Base-by-base conservation (phyloP, 2,329 filamentous ascomycete genomes). In the Beauveria pseudobassiana region DNA sequence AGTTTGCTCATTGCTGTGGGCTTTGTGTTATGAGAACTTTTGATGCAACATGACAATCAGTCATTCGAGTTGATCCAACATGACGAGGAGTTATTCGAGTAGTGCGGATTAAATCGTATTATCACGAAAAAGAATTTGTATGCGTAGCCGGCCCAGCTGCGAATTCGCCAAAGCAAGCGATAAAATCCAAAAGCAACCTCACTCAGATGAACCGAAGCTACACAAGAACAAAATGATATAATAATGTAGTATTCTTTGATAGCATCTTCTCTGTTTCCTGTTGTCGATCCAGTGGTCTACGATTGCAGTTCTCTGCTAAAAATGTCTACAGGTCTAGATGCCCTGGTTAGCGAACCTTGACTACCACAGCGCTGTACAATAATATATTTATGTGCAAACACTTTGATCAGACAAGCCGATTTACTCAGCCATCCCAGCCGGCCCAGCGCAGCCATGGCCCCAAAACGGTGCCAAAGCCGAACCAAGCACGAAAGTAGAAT, bases 371-470 rank as follows among this genome's bases (percentile, higher is more conserved):
- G 46, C 24, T 43, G 40, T 45, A 26, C 52, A 51, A 52, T 14
- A 28, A 48, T 24, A 2, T 0, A 57, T 24, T 4, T 1, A 57
- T 62, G 46, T 34, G 48, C 60, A 40, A 58, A 46, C 40, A 46
- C 59, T 45, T 42, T 42, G 74, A 73, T 85, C 83, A 88, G 86
- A 84, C 77, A 83, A 87, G 84, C 86, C 83, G 75, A 69, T 83
- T 82, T 87, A 88, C 81, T 88, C 86, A 88, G 80, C 81, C 84
- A 81, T 78, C 76, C 73, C 77, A 73, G 73, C 85, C 85, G 84
- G 84, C 82, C 77, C 72, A 69, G 73, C 68, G 71, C 70, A 69
- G 66, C 67, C 63, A 61, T 63, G 64, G 65, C 67, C 70, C 71
- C 79, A 81, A 84, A 82, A 90, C 87, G 86, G 77, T 75, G 77